A percentile compares a stretch with the other conserved stretches of the same genome.
phyloP scores from a whole-genome alignment of 495 filamentous ascomycete species.

The Podospora conica region DNA sequence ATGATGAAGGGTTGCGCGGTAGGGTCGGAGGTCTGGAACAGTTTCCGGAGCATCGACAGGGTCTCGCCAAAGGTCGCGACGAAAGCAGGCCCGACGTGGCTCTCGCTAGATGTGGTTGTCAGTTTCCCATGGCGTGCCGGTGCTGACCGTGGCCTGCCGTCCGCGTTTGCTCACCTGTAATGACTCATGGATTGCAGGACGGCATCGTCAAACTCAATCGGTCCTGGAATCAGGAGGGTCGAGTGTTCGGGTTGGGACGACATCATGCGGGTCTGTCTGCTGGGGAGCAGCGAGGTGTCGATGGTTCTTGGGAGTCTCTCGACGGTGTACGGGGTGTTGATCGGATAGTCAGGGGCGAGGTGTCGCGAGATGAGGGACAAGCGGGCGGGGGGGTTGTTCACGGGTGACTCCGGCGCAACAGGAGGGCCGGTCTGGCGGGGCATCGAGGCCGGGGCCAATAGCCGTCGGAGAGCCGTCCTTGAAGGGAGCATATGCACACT shows the following conservation, averaged over 20 bases:
- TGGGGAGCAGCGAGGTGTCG: slow-evolving; percentile 27
- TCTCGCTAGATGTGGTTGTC: slow-evolving; percentile 55
- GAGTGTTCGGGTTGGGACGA: slow-evolving; percentile 74
- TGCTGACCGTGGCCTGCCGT: background rate
- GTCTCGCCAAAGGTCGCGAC: slow-evolving; percentile 88
- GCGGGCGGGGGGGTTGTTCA: slow-evolving; percentile 51
- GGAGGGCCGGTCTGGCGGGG: slow-evolving; percentile 31
- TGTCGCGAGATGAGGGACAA: slow-evolving; percentile 78
- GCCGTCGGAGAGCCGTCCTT: slow-evolving; percentile 24
- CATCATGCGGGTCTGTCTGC: slow-evolving; percentile 48
- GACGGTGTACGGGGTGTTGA: slow-evolving; percentile 47
- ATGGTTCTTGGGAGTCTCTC: slow-evolving; percentile 56
- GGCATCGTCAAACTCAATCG: slow-evolving; percentile 97
- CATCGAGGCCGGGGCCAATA: slow-evolving; percentile 33
- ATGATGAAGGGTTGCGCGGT: slow-evolving; percentile 86
- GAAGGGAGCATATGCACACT: slow-evolving; percentile 21
- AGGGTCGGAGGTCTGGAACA: slow-evolving; percentile 82
- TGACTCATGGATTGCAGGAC: slow-evolving; percentile 94
- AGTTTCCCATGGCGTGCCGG: background rate
- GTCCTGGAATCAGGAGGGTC: slow-evolving; percentile 86
- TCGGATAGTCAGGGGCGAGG: slow-evolving; percentile 47
- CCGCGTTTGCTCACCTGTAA: slow-evolving; percentile 57
- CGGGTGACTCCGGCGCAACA: slow-evolving; percentile 41
- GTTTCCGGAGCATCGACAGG: slow-evolving; percentile 77
- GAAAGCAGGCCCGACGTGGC: slow-evolving; percentile 82